Conservation (phyloP, 768 basidiomycete species). For the Mycena maculata region DNA sequence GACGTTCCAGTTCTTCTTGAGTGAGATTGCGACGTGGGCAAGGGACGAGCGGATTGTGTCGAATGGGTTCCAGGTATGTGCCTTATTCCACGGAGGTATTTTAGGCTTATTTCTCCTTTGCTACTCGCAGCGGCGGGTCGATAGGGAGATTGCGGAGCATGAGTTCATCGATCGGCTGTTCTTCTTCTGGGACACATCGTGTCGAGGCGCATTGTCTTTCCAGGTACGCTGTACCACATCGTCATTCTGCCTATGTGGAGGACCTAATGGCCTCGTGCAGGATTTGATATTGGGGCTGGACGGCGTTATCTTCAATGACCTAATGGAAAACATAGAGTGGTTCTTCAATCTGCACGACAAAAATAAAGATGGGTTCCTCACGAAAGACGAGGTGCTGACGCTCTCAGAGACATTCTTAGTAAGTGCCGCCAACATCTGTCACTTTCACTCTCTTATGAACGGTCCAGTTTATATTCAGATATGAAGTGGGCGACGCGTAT, state of each 20-base stretch:
- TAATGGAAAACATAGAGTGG: conserved; percentile 99
- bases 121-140: conserved; percentile 80
- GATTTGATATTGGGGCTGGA: conserved; percentile 91
- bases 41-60: conserved; percentile 91
- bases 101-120: conserved; percentile 16
- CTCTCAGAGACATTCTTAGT: conserved; percentile 95
- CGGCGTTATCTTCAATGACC: conserved; percentile 93
- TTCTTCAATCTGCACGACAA: conserved; percentile 97
- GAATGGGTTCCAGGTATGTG: conserved; percentile 87
- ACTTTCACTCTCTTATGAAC: conserved; percentile 21
- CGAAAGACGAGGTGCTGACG: conserved; percentile 96
- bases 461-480: conserved; percentile 94
- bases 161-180: conserved; percentile 95
- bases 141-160: conserved; percentile 93
- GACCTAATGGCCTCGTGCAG: conserved; percentile 52
- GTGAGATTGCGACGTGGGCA: conserved; percentile 96
- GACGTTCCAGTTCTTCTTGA: conserved; percentile 91
- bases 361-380: conserved; percentile 94
- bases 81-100: background rate
- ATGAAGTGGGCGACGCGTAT: conserved; percentile 96
- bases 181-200: conserved; percentile 91
- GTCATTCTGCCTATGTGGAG: background rate
- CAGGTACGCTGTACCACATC: conserved; percentile 65
- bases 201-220: conserved; percentile 87
- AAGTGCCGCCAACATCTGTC: conserved; percentile 38